Evolutionary conservation across 164 flowering plant genomes (phyloP), one percentile per base, ranked within the genome.

Genomic region (Kalanchoe fedtschenkoi): DNA sequence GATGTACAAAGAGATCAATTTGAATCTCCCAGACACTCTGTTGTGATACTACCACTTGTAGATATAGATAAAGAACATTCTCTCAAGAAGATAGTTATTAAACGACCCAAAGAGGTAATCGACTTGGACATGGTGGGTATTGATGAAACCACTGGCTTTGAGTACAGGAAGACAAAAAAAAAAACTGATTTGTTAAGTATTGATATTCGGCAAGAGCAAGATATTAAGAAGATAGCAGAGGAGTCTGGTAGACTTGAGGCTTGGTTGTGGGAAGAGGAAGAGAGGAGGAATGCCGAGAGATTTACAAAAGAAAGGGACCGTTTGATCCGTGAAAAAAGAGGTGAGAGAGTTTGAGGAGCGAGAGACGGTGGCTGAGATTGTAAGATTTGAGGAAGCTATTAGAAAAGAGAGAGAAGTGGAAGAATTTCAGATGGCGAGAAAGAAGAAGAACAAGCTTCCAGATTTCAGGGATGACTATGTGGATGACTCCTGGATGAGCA

Each of bases 31-130:
- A 83, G 67, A 62, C 81, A 77, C 9, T 76, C 85, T 17, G 71
- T 85, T 65, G 77, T 79, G 44, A 82, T 81, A 71, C 82, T 76
- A 39, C 87, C 88, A 54, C 85, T 87, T 11, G 57, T 64, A 22
- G 89, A 79, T 39, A 65, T 65, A 37, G 87, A 79, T 7, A 76
- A 70, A 64, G 83, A 81, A 3, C 90, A 68, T 69, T 69, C 73
- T 62, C 85, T 68, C 17, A 88, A 90, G 76, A 89, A 83, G 74
- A 71, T 89, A n/a, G 68, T 81, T 24, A 81, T 93, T 58, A 93
- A 87, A 71, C 86, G 79, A 62, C 81, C 96, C 14, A 93, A 88
- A 72, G 85, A 80, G 65, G 29, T 75, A 53, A 58, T 66, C 34
- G 77, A 76, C 75, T 43, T 76, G 47, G 91, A 86, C 61, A 76